Conservation (phyloP, 495 filamentous ascomycete genomes). For the Penicillium samsonianum region DNA sequence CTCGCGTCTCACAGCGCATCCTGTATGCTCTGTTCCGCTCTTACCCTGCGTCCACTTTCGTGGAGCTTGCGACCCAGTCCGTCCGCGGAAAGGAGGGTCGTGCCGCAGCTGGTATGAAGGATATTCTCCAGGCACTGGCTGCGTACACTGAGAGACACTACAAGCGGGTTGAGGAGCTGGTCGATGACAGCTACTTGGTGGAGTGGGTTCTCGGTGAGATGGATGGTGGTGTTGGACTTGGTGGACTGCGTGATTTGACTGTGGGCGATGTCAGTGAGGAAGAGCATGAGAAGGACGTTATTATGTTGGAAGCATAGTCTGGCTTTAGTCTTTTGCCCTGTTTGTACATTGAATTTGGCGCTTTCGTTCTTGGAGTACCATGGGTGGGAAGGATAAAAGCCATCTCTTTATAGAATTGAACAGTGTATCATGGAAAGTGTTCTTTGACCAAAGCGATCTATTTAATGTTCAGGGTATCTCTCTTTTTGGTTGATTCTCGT, state of each 20-base stretch:
- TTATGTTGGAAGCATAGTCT: slow-evolving; percentile 44
- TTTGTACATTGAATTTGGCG: slow-evolving; percentile 35
- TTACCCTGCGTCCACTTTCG: slow-evolving; percentile 72
- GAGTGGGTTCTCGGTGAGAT: slow-evolving; percentile 92
- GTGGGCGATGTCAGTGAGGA: slow-evolving; percentile 19
- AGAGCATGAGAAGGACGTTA: slow-evolving; percentile 47
- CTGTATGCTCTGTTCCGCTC: slow-evolving; percentile 74
- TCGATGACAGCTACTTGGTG: slow-evolving; percentile 92
- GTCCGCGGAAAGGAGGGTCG: slow-evolving; percentile 38
- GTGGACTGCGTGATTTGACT: slow-evolving; percentile 34
- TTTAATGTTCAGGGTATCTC: slow-evolving; percentile 27
- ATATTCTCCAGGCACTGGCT: slow-evolving; percentile 78
- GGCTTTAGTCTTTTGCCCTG: slow-evolving; percentile 16
- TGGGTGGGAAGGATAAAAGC: slow-evolving; percentile 31
- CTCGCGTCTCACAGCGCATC: slow-evolving; percentile 82
- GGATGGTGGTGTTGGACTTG: slow-evolving; percentile 63
- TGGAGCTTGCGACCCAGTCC: slow-evolving; percentile 55
- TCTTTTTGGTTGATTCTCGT: slow-evolving; percentile 10
- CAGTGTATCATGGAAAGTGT: slow-evolving; percentile 6
- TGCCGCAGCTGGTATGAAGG: slow-evolving; percentile 68
- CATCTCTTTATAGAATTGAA: slow-evolving; percentile 34
- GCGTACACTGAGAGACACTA: slow-evolving; percentile 93
- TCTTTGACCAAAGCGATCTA: neutral
- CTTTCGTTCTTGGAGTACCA: slow-evolving; percentile 30
- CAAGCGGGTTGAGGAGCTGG: slow-evolving; percentile 77